Conservation (phyloP, 768 basidiomycete species). For the Pleurotus tuoliensis region DNA sequence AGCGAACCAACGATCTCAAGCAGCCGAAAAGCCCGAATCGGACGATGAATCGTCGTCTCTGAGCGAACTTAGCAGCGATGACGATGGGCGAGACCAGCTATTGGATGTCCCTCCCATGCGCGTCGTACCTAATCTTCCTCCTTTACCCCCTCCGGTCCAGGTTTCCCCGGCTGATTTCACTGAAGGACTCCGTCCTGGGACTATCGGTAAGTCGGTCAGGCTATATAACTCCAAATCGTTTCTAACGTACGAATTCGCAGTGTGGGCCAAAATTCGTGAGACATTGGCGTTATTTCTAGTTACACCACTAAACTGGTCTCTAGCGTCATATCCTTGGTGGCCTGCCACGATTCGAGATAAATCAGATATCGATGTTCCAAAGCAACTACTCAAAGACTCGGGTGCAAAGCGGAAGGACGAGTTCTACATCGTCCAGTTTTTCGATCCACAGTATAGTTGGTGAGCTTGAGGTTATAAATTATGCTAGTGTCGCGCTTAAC, state of each 20-base stretch:
- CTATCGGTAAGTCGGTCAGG: slow-evolving; percentile 37
- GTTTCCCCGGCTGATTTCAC: not conserved
- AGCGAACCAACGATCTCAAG: not conserved
- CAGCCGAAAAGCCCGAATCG: not conserved
- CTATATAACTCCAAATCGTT: not conserved
- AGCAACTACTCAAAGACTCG: slow-evolving; percentile 28
- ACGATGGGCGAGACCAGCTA: not conserved
- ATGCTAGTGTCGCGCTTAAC: slow-evolving; percentile 1
- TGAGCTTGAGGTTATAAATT: slow-evolving; percentile 19
- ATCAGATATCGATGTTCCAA: slow-evolving; percentile 55
- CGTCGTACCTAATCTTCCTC: not conserved
- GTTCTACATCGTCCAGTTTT: slow-evolving; percentile 64
- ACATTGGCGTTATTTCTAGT: slow-evolving; percentile 5
- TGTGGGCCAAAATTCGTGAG: slow-evolving; percentile 82
- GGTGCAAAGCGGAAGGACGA: slow-evolving; percentile 29
- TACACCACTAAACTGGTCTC: slow-evolving; percentile 6
- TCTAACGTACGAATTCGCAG: slow-evolving; percentile 30
- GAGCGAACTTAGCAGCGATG: slow-evolving; percentile 4
- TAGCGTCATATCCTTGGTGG: slow-evolving; percentile 84
- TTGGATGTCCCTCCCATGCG: not conserved
- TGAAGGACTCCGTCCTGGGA: not conserved
- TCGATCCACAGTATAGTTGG: slow-evolving; percentile 66
- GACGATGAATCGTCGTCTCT: not conserved
- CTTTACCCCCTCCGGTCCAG: not conserved
- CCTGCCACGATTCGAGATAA: slow-evolving; percentile 74